Evolutionary conservation across 805 yeast species (phyloP).

Genomic region (Wickerhamomyces canadensis): DNA sequence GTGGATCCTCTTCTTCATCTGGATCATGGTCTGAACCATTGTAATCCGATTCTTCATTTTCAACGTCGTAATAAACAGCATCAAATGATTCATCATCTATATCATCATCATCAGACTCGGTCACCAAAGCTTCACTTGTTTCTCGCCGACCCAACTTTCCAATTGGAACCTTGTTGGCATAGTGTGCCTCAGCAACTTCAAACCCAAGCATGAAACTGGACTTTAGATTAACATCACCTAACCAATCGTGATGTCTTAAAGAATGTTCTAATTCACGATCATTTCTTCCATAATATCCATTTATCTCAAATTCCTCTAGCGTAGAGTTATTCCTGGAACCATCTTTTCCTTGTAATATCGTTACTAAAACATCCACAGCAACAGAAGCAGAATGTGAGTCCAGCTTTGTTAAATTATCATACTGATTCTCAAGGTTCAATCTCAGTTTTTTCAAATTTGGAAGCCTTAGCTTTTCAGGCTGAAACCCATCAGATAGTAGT

Average conservation of each 20-base stretch:
- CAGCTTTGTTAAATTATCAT: no score
- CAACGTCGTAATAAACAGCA: conserved; percentile 1
- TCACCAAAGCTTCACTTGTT: no score
- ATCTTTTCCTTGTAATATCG: neutral
- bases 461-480: conserved; percentile 1
- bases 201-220: conserved; percentile 10
- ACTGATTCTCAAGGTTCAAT: conserved; percentile 14
- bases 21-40: no score
- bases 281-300: conserved; percentile 17
- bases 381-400: no score
- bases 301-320: conserved; percentile 13
- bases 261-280: conserved; percentile 17
- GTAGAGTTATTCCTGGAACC: neutral
- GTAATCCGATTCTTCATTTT: no score
- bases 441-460: conserved; percentile 10
- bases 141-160: no score
- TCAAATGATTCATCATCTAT: conserved; percentile 1
- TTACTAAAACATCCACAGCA: conserved; percentile 1
- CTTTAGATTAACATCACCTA: conserved; percentile 7
- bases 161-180: neutral
- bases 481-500: conserved; percentile 1
- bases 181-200: neutral
- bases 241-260: conserved; percentile 12
- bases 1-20: neutral
- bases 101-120: conserved; percentile 1